Evolutionary conservation across 768 basidiomycete species (phyloP).

Genomic region (Dacryopinax spathularia): DNA sequence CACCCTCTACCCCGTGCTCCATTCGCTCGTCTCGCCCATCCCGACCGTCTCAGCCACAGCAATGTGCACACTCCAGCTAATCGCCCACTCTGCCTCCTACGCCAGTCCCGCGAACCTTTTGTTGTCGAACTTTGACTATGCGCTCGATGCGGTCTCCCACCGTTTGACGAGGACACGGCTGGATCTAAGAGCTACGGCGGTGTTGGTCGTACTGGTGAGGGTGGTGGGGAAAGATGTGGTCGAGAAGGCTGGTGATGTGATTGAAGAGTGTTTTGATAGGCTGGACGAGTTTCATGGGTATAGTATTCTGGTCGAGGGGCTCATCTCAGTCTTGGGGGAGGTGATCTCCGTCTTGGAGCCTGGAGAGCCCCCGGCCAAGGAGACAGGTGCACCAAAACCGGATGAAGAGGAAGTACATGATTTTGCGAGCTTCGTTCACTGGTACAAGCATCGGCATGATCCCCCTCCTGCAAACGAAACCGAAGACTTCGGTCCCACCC

Average conservation of each 20-base stretch:
- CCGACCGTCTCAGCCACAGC: slow-evolving; percentile 63
- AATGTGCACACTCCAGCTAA: slow-evolving; percentile 50
- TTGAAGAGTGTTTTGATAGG: slow-evolving; percentile 94
- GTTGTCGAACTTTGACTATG: slow-evolving; percentile 91
- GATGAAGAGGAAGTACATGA: slow-evolving; percentile 13
- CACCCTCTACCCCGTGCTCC: slow-evolving; percentile 71
- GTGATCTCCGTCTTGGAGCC: slow-evolving; percentile 64
- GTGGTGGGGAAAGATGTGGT: slow-evolving; percentile 80
- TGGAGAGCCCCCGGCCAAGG: slow-evolving; percentile 27
- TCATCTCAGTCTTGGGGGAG: slow-evolving; percentile 75
- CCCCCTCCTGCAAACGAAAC: slow-evolving; percentile 22
- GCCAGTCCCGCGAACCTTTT: slow-evolving; percentile 81
- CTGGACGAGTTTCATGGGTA: slow-evolving; percentile 95
- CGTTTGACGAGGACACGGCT: slow-evolving; percentile 67
- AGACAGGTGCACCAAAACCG: slow-evolving; percentile 9
- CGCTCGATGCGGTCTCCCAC: slow-evolving; percentile 78
- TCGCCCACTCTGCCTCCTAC: slow-evolving; percentile 65
- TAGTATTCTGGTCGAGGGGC: slow-evolving; percentile 64
- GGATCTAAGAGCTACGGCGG: slow-evolving; percentile 77
- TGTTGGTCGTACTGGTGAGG: slow-evolving; percentile 69
- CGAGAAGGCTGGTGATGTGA: slow-evolving; percentile 78
- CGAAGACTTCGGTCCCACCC: slow-evolving; percentile 45
- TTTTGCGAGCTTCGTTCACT: slow-evolving; percentile 38
- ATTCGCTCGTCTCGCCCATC: slow-evolving; percentile 62
- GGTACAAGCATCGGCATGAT: slow-evolving; percentile 43